These are phyloP conservation scores for Medicago arabica DNA, from an alignment of 306 rosid species.

Conservation along the genomic window DNA sequence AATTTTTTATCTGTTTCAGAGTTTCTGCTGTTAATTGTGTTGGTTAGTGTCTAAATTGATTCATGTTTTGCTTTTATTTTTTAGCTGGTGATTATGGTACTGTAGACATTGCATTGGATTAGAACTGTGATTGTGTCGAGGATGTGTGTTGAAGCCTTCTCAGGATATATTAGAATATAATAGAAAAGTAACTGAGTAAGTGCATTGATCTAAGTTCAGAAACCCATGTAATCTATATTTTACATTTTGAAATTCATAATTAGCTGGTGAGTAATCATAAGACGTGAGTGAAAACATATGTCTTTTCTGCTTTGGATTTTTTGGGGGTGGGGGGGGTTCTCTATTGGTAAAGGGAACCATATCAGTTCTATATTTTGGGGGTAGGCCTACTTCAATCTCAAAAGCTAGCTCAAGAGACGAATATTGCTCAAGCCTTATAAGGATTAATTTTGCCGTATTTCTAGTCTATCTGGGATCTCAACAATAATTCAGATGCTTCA, in stretches of 20 bases:
- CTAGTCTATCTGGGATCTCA: background rate
- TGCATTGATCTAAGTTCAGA: background rate
- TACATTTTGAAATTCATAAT: conserved; percentile 19
- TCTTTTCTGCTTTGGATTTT: background rate
- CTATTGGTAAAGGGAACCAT: background rate
- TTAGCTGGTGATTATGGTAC: conserved; percentile 7
- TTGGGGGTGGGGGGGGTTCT: background rate
- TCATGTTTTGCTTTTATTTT: conserved; percentile 3
- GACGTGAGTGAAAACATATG: background rate
- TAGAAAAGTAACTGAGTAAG: conserved; percentile 13
- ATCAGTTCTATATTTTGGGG: too few relatives aligned
- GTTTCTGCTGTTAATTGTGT: conserved; percentile 22
- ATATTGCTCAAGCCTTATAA: background rate
- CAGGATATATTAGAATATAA: conserved; percentile 25
- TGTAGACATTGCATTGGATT: conserved; percentile 24
- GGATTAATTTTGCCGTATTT: background rate
- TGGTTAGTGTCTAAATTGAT: conserved; percentile 29
- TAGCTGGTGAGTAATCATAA: conserved; percentile 6
- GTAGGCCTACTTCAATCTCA: background rate
- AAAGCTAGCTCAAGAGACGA: background rate
- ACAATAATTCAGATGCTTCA: conserved; percentile 5
- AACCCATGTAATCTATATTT: background rate
- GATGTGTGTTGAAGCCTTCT: conserved; percentile 33
- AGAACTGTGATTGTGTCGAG: background rate
- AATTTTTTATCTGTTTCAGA: conserved; percentile 26